Evolutionary conservation across 257 asterid genomes (phyloP).

Genomic region (Datura wrightii): DNA sequence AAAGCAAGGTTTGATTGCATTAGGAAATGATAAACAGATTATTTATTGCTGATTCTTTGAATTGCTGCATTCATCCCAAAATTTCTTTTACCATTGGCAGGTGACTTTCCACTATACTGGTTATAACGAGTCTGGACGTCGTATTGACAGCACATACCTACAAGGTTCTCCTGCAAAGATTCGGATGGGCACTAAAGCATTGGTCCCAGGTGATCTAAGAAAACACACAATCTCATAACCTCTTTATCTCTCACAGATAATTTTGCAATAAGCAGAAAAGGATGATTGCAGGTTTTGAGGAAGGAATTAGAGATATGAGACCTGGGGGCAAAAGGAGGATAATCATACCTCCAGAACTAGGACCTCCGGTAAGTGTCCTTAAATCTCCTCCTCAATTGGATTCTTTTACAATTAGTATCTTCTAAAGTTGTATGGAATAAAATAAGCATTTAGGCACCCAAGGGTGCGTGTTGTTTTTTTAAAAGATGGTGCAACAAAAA

Average conservation of each 20-base stretch:
- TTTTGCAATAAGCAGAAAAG: constrained; percentile 28
- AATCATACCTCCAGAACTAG: constrained; percentile 94
- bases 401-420: not conserved
- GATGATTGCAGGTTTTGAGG: constrained; percentile 78
- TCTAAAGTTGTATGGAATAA: not conserved
- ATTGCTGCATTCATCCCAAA: not conserved
- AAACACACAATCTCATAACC: constrained; percentile 12
- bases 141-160: constrained; percentile 93
- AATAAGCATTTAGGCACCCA: not conserved
- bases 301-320: constrained; percentile 95
- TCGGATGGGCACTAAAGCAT: constrained; percentile 83
- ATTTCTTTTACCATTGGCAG: constrained; percentile 46
- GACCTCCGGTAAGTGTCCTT: constrained; percentile 83
- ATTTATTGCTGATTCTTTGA: not conserved
- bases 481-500: too few species aligned
- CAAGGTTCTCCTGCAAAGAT: constrained; percentile 96
- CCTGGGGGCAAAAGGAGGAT: constrained; percentile 94
- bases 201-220: constrained; percentile 81
- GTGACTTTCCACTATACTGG: constrained; percentile 91
- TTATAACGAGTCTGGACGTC: constrained; percentile 95
- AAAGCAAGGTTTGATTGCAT: constrained; percentile 22
- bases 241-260: constrained; percentile 22
- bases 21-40: not conserved
- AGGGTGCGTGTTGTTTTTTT: too few species aligned
- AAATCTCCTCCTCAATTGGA: not conserved